phyloP scores from a whole-genome alignment of 306 rosid species.

The Acacia acuminata region DNA sequence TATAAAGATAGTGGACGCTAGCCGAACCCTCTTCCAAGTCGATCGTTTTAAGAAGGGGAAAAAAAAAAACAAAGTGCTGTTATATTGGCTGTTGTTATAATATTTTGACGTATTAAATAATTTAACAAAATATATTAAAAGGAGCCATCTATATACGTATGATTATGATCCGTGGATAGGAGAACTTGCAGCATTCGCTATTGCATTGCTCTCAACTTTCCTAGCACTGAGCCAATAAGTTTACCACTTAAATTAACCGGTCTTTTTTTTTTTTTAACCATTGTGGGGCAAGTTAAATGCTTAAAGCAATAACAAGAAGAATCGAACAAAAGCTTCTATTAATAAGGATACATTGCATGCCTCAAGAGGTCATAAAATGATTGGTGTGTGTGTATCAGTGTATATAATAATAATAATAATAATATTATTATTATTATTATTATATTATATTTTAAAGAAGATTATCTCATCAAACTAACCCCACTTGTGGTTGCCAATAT shows the following conservation, averaged over 20 bases:
- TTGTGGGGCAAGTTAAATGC: too few relatives aligned
- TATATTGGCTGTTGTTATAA: neutral
- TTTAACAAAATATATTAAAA: neutral
- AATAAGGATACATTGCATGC: too few relatives aligned
- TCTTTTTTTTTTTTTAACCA: too few relatives aligned
- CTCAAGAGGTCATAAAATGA: too few relatives aligned
- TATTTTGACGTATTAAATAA: neutral
- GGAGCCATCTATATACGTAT: too few relatives aligned
- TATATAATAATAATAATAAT: too few relatives aligned
- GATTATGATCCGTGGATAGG: neutral
- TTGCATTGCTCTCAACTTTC: neutral
- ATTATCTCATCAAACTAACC: neutral
- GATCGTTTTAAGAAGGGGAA: neutral
- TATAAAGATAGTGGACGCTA: too few relatives aligned
- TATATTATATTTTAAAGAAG: neutral
- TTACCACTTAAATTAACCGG: neutral
- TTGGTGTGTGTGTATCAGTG: too few relatives aligned
- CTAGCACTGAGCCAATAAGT: neutral
- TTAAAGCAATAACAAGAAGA: too few relatives aligned
- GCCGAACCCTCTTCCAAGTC: too few relatives aligned
- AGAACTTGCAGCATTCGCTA: neutral
- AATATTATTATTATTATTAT: too few relatives aligned
- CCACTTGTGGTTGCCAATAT: neutral
- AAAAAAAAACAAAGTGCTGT: neutral
- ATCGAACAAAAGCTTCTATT: too few relatives aligned